Conservation (phyloP, 2,329 filamentous ascomycete genomes). For the Didymella exigua region DNA sequence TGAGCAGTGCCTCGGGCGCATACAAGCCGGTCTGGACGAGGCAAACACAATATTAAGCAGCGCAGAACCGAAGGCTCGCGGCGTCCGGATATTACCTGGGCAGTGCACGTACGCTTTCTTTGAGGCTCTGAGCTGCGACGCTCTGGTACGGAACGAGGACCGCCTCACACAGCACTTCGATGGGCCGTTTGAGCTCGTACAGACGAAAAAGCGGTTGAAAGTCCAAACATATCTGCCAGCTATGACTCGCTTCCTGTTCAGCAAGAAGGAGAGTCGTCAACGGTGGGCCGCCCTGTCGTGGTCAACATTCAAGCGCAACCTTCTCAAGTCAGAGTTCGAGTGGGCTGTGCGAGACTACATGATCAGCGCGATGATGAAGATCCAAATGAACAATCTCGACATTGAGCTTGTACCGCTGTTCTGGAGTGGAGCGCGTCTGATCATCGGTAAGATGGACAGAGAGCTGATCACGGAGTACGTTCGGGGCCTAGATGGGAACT, state of each 20-base stretch:
- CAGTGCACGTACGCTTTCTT: constrained; percentile 80
- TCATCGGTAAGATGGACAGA: constrained; percentile 75
- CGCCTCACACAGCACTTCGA: constrained; percentile 70
- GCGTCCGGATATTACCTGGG: constrained; percentile 57
- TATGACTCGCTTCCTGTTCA: constrained; percentile 84
- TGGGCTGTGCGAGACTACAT: constrained; percentile 82
- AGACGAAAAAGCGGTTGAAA: constrained; percentile 78
- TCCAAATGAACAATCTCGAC: constrained; percentile 61
- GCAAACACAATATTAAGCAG: constrained; percentile 50
- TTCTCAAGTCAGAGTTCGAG: constrained; percentile 79
- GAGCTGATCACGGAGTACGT: constrained; percentile 78
- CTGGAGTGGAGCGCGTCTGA: constrained; percentile 77
- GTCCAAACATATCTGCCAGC: constrained; percentile 78
- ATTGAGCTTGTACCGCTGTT: constrained; percentile 68
- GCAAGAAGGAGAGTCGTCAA: constrained; percentile 66
- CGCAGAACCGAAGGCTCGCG: constrained; percentile 58
- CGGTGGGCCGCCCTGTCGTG: constrained; percentile 73
- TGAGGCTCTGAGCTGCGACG: constrained; percentile 83
- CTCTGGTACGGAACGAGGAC: constrained; percentile 68
- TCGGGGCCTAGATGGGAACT: constrained; percentile 75
- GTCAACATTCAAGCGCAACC: constrained; percentile 66
- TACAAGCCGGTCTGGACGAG: constrained; percentile 50
- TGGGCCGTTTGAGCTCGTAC: constrained; percentile 79
- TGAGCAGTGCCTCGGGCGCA: constrained; percentile 52
- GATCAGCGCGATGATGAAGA: constrained; percentile 67